Percentiles rank a stretch among this genome's conserved stretches.
Evolutionary conservation across 225 moss, liverwort and hornwort species (phyloP).

Genomic region (Asterella californica): DNA sequence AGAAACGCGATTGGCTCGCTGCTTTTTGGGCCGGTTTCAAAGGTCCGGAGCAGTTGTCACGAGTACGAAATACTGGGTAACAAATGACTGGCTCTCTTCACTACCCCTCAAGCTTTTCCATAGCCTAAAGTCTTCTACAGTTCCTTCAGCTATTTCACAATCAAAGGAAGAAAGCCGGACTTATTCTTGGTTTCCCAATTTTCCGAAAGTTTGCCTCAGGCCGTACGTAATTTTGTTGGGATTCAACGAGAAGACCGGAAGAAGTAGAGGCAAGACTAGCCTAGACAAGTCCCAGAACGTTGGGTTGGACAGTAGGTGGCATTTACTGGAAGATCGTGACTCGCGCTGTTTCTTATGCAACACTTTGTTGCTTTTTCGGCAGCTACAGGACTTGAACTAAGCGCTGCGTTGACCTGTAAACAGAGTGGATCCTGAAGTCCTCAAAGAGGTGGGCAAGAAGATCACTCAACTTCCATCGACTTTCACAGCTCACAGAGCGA

Average conservation of each 20-base stretch:
- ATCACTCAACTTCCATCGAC: constrained; percentile 72
- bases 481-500: constrained; percentile 76
- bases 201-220: background rate
- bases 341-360: background rate
- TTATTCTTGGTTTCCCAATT: background rate
- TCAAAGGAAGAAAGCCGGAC: background rate
- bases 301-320: background rate
- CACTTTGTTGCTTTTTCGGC: background rate
- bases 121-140: background rate
- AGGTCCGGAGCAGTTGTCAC: constrained; percentile 92
- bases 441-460: constrained; percentile 68
- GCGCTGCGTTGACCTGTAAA: constrained; percentile 16
- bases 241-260: background rate
- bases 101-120: background rate
- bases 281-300: background rate
- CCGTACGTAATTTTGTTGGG: background rate
- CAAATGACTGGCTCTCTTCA: background rate
- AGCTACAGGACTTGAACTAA: background rate
- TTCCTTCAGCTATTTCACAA: no score
- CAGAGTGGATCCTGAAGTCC: constrained; percentile 81
- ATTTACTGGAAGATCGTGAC: background rate
- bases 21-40: constrained; percentile 98
- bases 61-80: constrained; percentile 94
- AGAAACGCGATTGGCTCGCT: constrained; percentile 95
- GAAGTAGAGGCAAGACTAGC: background rate